Evolutionary conservation across 306 rosid species (phyloP).

Genomic region (Biancaea sappan): DNA sequence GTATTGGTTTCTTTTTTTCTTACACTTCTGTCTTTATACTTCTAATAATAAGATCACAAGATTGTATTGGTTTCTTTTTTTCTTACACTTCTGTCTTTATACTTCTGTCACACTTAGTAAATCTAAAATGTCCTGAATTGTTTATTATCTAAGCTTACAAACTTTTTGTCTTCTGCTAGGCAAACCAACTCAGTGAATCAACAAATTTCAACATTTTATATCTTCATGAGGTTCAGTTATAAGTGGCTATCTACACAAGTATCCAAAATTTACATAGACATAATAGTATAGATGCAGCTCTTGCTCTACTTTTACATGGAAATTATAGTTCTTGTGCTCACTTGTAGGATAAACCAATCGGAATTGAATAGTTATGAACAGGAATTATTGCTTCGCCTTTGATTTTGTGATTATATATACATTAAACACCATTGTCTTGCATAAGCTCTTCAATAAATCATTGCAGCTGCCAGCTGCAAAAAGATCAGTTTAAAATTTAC

Average conservation of each 20-base stretch:
- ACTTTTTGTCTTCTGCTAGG: conserved; percentile 1
- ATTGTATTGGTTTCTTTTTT: not conserved
- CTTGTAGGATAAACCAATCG: not conserved
- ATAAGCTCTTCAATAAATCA: not conserved
- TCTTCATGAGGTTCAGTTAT: not conserved
- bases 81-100: no score
- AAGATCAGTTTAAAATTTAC: no score
- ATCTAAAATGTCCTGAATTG: no score
- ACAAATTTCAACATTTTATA: not conserved
- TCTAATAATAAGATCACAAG: no score
- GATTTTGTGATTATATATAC: not conserved
- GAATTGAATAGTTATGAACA: not conserved
- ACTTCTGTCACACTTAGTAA: not conserved
- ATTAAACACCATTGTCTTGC: not conserved
- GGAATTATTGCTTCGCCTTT: not conserved
- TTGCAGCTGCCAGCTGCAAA: not conserved
- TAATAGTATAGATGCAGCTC: no score
- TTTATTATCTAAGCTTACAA: no score
- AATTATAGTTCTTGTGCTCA: no score
- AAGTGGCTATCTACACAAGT: not conserved
- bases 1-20: no score
- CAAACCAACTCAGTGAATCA: not conserved
- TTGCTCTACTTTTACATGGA: no score
- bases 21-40: no score
- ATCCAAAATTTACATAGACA: not conserved